Percentiles rank a stretch among this genome's conserved stretches.
phyloP scores from a whole-genome alignment of 768 basidiomycete genomes.

The Lactifluus subvellereus region DNA sequence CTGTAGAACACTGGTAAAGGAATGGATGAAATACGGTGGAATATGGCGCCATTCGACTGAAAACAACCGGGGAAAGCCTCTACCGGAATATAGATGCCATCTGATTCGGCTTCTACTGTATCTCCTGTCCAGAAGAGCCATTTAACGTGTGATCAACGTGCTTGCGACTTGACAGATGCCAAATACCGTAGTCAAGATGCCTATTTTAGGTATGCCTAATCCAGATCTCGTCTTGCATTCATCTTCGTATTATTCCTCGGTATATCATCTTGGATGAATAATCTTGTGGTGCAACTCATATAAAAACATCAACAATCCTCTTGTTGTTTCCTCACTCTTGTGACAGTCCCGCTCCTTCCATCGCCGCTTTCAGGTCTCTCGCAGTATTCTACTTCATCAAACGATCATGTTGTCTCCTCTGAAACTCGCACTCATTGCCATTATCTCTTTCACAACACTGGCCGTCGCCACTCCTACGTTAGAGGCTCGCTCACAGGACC shows the following conservation, averaged over 20 bases:
- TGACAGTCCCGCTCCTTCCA: neutral
- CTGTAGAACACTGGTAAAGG: neutral
- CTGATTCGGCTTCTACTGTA: conserved; percentile 2
- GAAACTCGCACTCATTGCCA: conserved; percentile 11
- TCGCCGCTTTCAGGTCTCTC: neutral
- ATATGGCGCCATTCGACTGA: neutral
- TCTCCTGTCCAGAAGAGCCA: neutral
- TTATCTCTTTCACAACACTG: conserved; percentile 5
- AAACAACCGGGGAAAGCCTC: neutral
- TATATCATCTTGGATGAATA: neutral
- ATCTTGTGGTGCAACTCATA: neutral
- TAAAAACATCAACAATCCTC: neutral
- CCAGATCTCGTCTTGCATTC: neutral
- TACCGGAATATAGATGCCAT: neutral
- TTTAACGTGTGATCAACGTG: neutral
- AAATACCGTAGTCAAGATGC: neutral
- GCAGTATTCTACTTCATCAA: neutral
- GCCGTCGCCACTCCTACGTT: too few relatives aligned
- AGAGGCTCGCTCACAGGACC: neutral
- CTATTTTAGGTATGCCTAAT: neutral
- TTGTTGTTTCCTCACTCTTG: neutral
- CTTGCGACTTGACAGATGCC: neutral
- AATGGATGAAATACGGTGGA: neutral
- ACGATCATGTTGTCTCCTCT: conserved; percentile 1
- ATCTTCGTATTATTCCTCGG: too few relatives aligned